Percentiles rank a stretch among this genome's conserved stretches.
Evolutionary conservation across 163 green algal genomes (phyloP).

Genomic region (Chlorella variabilis): DNA sequence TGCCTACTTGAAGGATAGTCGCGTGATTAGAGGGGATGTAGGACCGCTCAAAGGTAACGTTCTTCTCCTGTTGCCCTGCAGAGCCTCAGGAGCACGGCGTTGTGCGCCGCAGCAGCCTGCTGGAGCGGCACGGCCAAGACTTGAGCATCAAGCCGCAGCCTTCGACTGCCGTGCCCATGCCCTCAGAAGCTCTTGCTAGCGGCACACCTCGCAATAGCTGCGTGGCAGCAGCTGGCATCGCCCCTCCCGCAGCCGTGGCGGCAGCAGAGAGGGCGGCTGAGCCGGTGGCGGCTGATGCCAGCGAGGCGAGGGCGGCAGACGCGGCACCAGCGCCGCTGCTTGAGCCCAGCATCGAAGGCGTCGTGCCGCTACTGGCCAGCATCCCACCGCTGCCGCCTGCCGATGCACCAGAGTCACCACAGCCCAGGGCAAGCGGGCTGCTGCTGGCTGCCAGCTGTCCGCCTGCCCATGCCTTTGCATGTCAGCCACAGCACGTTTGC

Average conservation of each 20-base stretch:
- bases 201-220: too few relatives aligned
- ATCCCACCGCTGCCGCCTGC: not conserved
- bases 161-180: conserved; percentile 5
- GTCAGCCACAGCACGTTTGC: too few relatives aligned
- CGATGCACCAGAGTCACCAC: not conserved
- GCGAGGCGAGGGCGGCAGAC: not conserved
- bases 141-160: conserved; percentile 11
- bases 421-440: too few relatives aligned
- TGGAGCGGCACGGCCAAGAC: not conserved
- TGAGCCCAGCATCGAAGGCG: conserved; percentile 17
- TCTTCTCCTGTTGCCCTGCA: too few relatives aligned
- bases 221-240: too few relatives aligned
- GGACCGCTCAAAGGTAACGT: too few relatives aligned
- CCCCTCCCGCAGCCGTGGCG: not conserved
- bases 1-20: too few relatives aligned
- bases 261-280: not conserved
- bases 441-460: too few relatives aligned
- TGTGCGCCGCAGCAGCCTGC: conserved; percentile 11
- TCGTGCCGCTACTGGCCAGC: not conserved
- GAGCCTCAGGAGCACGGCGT: not conserved
- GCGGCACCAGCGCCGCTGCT: not conserved
- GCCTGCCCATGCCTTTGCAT: too few relatives aligned
- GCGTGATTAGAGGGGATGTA: too few relatives aligned
- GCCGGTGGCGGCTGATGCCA: not conserved
- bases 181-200: conserved; percentile 5